A percentile compares a stretch with the other conserved stretches of the same genome.
Evolutionary conservation across 2,329 filamentous ascomycete genomes (phyloP).

Genomic region (Tympanopsis confertula): DNA sequence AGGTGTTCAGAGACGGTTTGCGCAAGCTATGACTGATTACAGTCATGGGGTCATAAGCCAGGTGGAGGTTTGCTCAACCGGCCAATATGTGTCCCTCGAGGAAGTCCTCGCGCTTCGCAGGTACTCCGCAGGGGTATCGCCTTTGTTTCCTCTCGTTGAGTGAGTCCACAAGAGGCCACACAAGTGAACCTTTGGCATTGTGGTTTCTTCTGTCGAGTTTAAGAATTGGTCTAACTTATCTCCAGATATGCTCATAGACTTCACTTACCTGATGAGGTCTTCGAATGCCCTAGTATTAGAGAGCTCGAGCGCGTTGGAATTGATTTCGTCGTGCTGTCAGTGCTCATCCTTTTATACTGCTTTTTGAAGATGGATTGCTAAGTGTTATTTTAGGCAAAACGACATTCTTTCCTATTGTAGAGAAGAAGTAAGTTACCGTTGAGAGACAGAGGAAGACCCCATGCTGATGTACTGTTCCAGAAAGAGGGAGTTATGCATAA

Average conservation of each 20-base stretch:
- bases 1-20: not conserved
- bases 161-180: conserved; percentile 3
- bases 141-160: conserved; percentile 11
- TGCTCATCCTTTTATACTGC: not conserved
- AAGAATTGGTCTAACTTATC: not conserved
- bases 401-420: conserved; percentile 14
- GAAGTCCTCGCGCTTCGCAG: conserved; percentile 7
- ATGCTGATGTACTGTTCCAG: not conserved
- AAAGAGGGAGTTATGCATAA: conserved; percentile 10
- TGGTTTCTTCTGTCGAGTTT: too few species aligned
- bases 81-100: conserved; percentile 6
- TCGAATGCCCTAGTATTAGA: conserved; percentile 7
- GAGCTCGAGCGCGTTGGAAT: conserved; percentile 9
- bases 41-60: conserved; percentile 3
- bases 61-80: conserved; percentile 6
- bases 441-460: too few species aligned
- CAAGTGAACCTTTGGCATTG: too few species aligned
- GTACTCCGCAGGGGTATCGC: conserved; percentile 9
- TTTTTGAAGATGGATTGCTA: not conserved
- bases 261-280: conserved; percentile 8
- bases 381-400: conserved; percentile 8
- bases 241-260: conserved; percentile 8
- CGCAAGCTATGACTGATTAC: not conserved
- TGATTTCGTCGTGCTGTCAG: conserved; percentile 9
- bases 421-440: conserved; percentile 8